Evolutionary conservation across 75 land plant species (phyloP).

Genomic region (Cunninghamia lanceolata): DNA sequence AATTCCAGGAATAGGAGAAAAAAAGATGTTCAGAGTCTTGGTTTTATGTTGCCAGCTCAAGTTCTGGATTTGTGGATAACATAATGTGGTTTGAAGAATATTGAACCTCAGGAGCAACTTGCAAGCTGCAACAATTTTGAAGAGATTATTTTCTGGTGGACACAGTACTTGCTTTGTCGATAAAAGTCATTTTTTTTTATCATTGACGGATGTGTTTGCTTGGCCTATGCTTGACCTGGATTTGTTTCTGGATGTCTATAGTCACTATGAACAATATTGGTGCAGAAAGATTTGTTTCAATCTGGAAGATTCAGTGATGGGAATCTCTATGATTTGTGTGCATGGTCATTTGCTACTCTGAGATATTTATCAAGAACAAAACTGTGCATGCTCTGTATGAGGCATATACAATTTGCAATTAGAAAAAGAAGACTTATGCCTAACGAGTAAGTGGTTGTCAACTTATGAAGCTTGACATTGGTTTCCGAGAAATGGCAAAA

Average conservation of each 20-base stretch:
- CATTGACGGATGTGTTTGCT: background rate
- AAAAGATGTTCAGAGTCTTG: background rate
- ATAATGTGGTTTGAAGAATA: background rate
- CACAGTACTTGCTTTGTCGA: background rate
- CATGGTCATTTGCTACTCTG: background rate
- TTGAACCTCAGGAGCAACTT: background rate
- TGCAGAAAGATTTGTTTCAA: background rate
- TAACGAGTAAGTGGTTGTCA: background rate
- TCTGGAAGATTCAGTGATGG: background rate
- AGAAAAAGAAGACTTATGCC: background rate
- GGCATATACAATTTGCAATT: background rate
- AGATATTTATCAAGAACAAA: background rate
- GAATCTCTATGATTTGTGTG: background rate
- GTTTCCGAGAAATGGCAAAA: background rate
- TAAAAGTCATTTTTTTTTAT: background rate
- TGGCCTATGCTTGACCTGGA: background rate
- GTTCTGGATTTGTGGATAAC: background rate
- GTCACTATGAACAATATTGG: background rate
- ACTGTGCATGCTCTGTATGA: no score
- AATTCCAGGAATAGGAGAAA: conserved; percentile 1
- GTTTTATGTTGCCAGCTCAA: background rate
- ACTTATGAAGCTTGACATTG: background rate
- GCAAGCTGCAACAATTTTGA: background rate
- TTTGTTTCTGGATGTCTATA: background rate
- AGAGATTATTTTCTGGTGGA: background rate